phyloP scores from a whole-genome alignment of 2,329 filamentous ascomycete genomes.

The Plectosphaerella plurivora region DNA sequence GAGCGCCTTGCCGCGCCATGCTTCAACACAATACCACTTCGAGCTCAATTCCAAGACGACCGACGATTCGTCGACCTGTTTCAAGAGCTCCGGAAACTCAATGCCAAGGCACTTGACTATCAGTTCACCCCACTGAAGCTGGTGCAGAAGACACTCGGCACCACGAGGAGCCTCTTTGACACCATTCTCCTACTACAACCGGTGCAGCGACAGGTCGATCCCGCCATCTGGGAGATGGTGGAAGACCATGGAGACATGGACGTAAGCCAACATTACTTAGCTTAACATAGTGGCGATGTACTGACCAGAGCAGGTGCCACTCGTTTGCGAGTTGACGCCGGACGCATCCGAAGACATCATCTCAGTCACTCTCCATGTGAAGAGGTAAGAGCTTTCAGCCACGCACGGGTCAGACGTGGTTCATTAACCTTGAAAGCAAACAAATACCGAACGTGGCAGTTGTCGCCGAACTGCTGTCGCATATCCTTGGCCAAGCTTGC shows the following conservation, averaged over 20 bases:
- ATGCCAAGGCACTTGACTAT: constrained; percentile 57
- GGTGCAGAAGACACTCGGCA: constrained; percentile 52
- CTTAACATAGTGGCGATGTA: neutral
- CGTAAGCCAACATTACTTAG: constrained; percentile 28
- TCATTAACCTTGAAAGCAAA: neutral
- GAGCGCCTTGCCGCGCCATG: constrained; percentile 79
- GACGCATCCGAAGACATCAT: constrained; percentile 46
- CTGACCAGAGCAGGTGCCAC: constrained; percentile 44
- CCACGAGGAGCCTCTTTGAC: constrained; percentile 64
- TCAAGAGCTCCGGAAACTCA: constrained; percentile 55
- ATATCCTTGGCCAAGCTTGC: no score
- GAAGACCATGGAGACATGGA: constrained; percentile 64
- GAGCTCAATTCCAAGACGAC: constrained; percentile 45
- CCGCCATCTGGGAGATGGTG: constrained; percentile 49
- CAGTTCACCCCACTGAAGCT: constrained; percentile 73
- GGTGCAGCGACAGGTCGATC: constrained; percentile 50
- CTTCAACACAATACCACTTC: constrained; percentile 82
- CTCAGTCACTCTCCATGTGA: constrained; percentile 58
- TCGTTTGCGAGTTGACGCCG: constrained; percentile 73
- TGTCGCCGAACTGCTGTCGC: no score
- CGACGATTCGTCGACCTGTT: constrained; percentile 53
- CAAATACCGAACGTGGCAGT: no score
- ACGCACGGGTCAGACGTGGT: neutral
- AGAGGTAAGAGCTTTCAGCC: constrained; percentile 30
- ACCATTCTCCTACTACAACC: constrained; percentile 77